A percentile compares a stretch with the other conserved stretches of the same genome.
Evolutionary conservation across 2,329 filamentous ascomycete genomes (phyloP).

Genomic region (Trichoderma semiorbis): DNA sequence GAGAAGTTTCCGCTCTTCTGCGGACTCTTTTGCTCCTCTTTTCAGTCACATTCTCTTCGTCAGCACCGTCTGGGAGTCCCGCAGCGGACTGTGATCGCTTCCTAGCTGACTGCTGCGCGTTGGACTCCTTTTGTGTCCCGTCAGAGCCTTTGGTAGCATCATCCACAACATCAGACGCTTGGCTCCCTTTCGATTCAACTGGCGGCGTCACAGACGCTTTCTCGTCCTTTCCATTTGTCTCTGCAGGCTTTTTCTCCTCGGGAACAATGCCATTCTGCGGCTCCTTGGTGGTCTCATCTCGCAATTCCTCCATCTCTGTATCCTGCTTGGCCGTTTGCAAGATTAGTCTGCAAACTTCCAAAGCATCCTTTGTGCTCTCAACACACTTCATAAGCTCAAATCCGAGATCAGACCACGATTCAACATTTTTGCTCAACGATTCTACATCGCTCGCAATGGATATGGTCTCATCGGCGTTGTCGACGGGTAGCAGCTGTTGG

Average conservation of each 20-base stretch:
- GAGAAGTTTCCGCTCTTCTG: slow-evolving; percentile 48
- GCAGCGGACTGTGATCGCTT: slow-evolving; percentile 63
- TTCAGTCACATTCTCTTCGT: slow-evolving; percentile 56
- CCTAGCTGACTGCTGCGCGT: slow-evolving; percentile 43
- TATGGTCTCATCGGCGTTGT: background rate
- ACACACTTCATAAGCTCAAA: slow-evolving; percentile 33
- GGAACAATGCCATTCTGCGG: background rate
- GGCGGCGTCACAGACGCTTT: slow-evolving; percentile 1
- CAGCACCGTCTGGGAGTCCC: slow-evolving; percentile 52
- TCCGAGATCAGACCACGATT: slow-evolving; percentile 36
- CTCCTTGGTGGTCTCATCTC: slow-evolving; percentile 20
- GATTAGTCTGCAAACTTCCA: slow-evolving; percentile 31
- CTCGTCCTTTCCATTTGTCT: slow-evolving; percentile 11
- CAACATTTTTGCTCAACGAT: slow-evolving; percentile 18
- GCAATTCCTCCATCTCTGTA: slow-evolving; percentile 24
- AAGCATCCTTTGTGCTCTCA: slow-evolving; percentile 28
- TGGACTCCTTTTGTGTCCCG: slow-evolving; percentile 33
- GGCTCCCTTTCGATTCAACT: slow-evolving; percentile 24
- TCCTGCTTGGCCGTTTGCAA: slow-evolving; percentile 27
- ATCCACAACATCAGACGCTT: slow-evolving; percentile 23
- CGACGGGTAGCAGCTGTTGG: background rate
- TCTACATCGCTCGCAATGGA: background rate
- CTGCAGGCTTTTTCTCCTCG: background rate
- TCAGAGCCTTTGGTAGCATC: slow-evolving; percentile 29
- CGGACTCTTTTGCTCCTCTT: slow-evolving; percentile 65